Conservation (phyloP, 805 yeast species). For the Metschnikowia bowlesiae region DNA sequence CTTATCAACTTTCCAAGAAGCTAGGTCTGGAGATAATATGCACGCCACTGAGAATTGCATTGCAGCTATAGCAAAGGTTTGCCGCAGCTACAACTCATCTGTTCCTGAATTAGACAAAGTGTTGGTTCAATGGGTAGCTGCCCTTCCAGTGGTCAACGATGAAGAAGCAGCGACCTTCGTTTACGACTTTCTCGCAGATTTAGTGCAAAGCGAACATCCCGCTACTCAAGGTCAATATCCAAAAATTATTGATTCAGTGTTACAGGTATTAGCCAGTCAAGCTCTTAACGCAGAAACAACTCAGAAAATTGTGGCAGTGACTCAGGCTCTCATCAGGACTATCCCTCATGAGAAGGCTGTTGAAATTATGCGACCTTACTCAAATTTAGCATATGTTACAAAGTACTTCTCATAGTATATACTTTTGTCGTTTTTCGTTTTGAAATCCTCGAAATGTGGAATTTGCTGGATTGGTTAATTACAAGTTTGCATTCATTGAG, state of each 20-base stretch:
- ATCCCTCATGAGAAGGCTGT: slow-evolving; percentile 70
- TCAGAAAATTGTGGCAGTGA: slow-evolving; percentile 53
- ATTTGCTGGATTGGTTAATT: no score
- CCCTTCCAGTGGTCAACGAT: slow-evolving; percentile 80
- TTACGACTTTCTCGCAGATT: slow-evolving; percentile 67
- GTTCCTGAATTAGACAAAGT: slow-evolving; percentile 62
- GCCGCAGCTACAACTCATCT: slow-evolving; percentile 55
- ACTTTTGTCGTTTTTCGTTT: not conserved
- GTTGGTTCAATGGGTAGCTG: slow-evolving; percentile 70
- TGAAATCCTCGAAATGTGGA: not conserved
- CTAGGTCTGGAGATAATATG: slow-evolving; percentile 78
- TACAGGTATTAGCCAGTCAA: slow-evolving; percentile 68
- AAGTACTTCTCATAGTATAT: slow-evolving; percentile 44
- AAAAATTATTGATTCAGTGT: slow-evolving; percentile 60
- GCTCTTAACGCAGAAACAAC: slow-evolving; percentile 72
- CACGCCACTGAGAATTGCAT: slow-evolving; percentile 84
- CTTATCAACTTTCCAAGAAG: slow-evolving; percentile 70
- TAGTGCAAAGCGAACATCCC: slow-evolving; percentile 62
- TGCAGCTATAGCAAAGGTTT: slow-evolving; percentile 78
- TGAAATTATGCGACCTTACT: slow-evolving; percentile 57
- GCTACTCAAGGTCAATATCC: slow-evolving; percentile 55
- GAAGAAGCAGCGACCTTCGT: slow-evolving; percentile 85
- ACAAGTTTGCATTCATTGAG: not conserved
- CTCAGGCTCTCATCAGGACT: slow-evolving; percentile 58
- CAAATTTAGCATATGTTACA: slow-evolving; percentile 57